Evolutionary conservation across 306 rosid species (phyloP), one percentile per base, ranked within the genome.

Genomic region (Citrullus amarus): DNA sequence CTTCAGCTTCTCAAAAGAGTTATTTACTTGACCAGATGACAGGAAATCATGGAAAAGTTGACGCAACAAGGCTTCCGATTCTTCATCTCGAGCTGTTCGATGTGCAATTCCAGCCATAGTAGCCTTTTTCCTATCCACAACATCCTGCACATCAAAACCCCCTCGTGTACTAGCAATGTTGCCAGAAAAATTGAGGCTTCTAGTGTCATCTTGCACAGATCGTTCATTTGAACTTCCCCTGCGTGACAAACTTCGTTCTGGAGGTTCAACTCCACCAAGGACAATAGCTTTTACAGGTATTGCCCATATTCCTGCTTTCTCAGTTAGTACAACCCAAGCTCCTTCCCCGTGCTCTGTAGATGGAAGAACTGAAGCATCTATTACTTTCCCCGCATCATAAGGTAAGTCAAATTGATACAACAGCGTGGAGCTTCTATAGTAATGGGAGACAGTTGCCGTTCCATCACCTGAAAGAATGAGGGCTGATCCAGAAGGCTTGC

Each of bases 261-360:
- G 98, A 44, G 98, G 98, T 76, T 95, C 96, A 80, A 95, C 98
- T 73, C 95, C 97, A 70, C 98, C 98, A 88, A 90, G 85, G 76
- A 92, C 79, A 84, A 95, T 88, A 86, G 98, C 97, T 89, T 91
- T 95, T 79, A 90, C 98, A 0, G 97, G 98, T 87, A 95, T 95
- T 79, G 97, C 95, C 98, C 98, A 95, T 80, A 95, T 88, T 81
- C 98, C 98, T 51, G 98, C 98, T 88, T 88, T 95, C 81, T 95
- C 98, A 43, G 98, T 95, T 70, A 95, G 82, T 65, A 95, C 88
- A 83, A 95, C 93, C 98, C 98, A 95, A 17, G 98, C 91, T 58
- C 97, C 98, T 87, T 88, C 97, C 78, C 82, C 83, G 77, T 88
- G 93, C 87, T 92, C 96, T 22, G 90, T 83, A 53, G 92, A 87